Evolutionary conservation across 768 basidiomycete genomes (phyloP), one percentile per base, ranked within the genome.

Genomic region (Strobilomyces echinocephalus): DNA sequence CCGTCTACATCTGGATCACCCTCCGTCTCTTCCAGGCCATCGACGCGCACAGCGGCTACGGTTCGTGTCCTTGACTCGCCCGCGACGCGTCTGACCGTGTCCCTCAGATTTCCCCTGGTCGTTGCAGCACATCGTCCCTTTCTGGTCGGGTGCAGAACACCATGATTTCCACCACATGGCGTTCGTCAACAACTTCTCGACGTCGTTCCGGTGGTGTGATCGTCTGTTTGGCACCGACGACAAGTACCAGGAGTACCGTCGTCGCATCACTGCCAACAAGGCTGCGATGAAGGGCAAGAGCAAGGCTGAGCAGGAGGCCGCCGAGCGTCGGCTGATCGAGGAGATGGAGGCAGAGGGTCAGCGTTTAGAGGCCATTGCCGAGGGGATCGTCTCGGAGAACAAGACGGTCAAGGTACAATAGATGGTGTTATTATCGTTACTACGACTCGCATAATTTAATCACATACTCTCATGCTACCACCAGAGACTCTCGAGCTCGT

Each of bases 151-250:
- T 36, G 94, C 94, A 0, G 95, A 97, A 63, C 92, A 95, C 73
- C 95, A 97, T 69, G 95, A 97, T 67, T 97, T 93, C 83, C 95
- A 98, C 72, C 95, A 99, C 74, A 90, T 93, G 89, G 86, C 89
- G 4, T 95, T 94, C 77, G 83, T 83, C 46, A 93, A 94, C 77
- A 95, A 95, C 77, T 95, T 80, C 69, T 89, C 91, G 9, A 95
- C 93, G 8, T 90, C 87, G 20, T 97, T 97, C 84, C 83, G 93
- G 38, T 95, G 91, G 87, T 91, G 88, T 70, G 95, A 98, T 70
- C 79, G 80, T 55, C 72, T 92, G 60, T 85, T 90, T 64, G 94
- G 94, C 47, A 98, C 95, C 0, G 95, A 99, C 64, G 71, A 77
- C 71, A 92, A 91, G 76, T 98, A 97, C 74, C 82, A 76, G 20